Evolutionary conservation across 2,329 filamentous ascomycete species (phyloP), one percentile per base, ranked within the genome.

Genomic region (Pseudovirgaria hyperparasitica): DNA sequence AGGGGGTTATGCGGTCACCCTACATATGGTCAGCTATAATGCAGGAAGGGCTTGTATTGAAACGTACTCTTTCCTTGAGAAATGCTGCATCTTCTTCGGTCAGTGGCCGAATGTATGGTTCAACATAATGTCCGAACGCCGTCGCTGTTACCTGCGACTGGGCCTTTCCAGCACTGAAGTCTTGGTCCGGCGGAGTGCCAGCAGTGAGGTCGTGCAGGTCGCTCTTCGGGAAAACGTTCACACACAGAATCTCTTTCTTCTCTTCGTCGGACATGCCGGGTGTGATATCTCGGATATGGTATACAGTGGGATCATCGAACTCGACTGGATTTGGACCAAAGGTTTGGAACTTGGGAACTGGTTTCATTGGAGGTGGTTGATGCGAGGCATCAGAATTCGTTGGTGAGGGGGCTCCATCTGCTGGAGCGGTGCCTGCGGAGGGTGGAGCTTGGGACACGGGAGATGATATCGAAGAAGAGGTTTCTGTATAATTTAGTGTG

Each of bases 71-170:
- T 55, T 98, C 90, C 43, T 86, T 76, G 19, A 98, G 57, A 48
- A 94, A 98, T 1, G 82, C 84, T 23, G 94, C 70, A 47, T 98
- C 90, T 49, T 98, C 90, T 48, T 98, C 90, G 1, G 78, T 82
- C 41, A 92, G 79, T 0, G 80, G 75, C 5, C 87, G 73, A 38
- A 94, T 90, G 57, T 82, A 96, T 0, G 86, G 82, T 37, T 98
- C 90, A 29, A 92, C 70, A 48, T 90, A 93, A 5, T 80, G 76
- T n/a, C 80, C 77, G 54, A 98, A 98, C 2, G 87, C 93, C 30
- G 74, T 79, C 38, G 90, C 90, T 50, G 81, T 86, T 51, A 96
- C 90, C 60, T 98, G 90, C 43, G 87, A 92, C 12, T 77, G 76
- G 5, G 87, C 85, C 50, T 96, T 98, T 18, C 84, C 79, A 48